phyloP scores from a whole-genome alignment of 805 yeast genomes.

The Candida palmyrensis region DNA sequence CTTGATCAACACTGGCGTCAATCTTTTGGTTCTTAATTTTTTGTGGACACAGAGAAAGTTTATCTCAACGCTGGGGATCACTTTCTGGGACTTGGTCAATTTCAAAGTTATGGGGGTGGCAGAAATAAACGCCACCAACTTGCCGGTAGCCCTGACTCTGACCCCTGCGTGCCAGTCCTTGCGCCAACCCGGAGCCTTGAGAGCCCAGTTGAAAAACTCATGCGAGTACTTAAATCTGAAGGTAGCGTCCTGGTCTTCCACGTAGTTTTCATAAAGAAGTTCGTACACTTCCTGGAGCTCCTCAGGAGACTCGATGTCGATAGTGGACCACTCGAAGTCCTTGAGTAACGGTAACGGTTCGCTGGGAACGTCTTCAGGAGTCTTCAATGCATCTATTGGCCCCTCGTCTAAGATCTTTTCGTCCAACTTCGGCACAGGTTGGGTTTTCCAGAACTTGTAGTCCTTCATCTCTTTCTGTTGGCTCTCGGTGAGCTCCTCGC shows the following conservation, averaged over 20 bases:
- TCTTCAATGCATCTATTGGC: constrained; percentile 67
- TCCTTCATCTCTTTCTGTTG: constrained; percentile 76
- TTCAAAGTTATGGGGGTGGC: constrained; percentile 76
- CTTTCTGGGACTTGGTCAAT: constrained; percentile 45
- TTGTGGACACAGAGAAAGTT: constrained; percentile 94
- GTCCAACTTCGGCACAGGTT: constrained; percentile 82
- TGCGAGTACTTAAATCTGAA: constrained; percentile 87
- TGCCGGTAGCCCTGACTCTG: constrained; percentile 68
- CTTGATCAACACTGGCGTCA: constrained; percentile 90
- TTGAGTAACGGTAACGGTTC: constrained; percentile 65
- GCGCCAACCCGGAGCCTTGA: constrained; percentile 90
- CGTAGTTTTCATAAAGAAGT: constrained; percentile 82
- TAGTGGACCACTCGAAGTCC: constrained; percentile 86
- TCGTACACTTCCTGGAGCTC: constrained; percentile 76
- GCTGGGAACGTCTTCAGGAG: constrained; percentile 66
- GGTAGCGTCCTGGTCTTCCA: constrained; percentile 88
- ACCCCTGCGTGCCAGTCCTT: constrained; percentile 92
- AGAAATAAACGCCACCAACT: constrained; percentile 86
- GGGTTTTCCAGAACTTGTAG: constrained; percentile 96
- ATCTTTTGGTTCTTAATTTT: constrained; percentile 84
- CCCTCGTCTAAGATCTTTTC: constrained; percentile 68
- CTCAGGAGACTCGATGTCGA: constrained; percentile 50
- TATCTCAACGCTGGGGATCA: constrained; percentile 72
- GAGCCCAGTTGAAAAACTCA: constrained; percentile 86
- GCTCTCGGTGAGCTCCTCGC: constrained; percentile 48